Percentiles rank a stretch among this genome's conserved stretches.
phyloP scores from a whole-genome alignment of 768 basidiomycete genomes.

The Crassisporium funariophilum region DNA sequence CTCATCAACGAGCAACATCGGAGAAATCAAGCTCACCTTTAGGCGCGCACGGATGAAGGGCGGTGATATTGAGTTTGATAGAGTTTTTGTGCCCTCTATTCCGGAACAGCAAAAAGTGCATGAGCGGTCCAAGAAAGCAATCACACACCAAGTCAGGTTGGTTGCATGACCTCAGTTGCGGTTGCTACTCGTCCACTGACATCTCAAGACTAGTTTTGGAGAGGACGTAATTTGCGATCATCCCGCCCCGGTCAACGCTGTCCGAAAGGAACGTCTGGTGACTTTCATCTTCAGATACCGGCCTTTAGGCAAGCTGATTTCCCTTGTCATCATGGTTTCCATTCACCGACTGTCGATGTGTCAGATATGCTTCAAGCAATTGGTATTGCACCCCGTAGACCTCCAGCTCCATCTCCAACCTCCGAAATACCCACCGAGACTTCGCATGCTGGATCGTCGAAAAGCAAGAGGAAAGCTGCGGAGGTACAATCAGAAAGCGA shows the following conservation, averaged over 20 bases:
- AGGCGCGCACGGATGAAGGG: constrained; percentile 3
- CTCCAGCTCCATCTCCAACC: neutral
- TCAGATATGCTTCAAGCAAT: constrained; percentile 1
- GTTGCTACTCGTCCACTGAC: neutral
- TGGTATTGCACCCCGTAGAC: neutral
- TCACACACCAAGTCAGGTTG: constrained; percentile 28
- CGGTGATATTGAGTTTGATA: neutral
- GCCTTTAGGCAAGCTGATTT: neutral
- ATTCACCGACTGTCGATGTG: neutral
- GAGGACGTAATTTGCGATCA: neutral
- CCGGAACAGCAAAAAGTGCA: constrained; percentile 17
- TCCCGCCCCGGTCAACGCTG: neutral
- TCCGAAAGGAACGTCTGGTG: neutral
- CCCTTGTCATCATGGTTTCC: neutral
- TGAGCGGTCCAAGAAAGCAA: constrained; percentile 28
- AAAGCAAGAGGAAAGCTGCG: neutral
- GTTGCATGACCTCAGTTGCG: constrained; percentile 5
- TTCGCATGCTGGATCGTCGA: neutral
- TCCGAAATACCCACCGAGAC: neutral
- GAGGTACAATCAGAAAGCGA: neutral
- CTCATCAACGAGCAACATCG: constrained; percentile 2
- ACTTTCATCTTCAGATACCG: constrained; percentile 8
- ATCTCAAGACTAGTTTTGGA: neutral
- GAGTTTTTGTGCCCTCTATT: neutral
- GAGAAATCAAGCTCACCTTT: constrained; percentile 15